Evolutionary conservation across 208 protist genomes (phyloP).

Genomic region (Acanthamoeba lenticulata): DNA sequence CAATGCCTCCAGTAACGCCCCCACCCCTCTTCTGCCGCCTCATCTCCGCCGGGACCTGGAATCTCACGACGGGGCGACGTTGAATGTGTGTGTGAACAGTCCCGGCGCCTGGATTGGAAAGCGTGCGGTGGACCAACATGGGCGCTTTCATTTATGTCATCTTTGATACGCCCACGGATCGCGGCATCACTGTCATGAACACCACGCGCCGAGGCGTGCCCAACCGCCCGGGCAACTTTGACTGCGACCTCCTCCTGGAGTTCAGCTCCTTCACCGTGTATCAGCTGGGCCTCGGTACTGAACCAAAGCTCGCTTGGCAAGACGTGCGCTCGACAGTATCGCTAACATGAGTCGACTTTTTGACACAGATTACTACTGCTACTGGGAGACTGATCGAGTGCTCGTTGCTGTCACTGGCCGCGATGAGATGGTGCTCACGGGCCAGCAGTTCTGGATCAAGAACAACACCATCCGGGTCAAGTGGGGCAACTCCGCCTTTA

Average conservation of each 20-base stretch:
- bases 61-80: background rate
- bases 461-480: slow-evolving; percentile 22
- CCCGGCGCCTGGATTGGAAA: background rate
- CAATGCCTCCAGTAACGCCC: background rate
- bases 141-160: slow-evolving; percentile 3
- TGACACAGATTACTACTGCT: slow-evolving; percentile 68
- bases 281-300: slow-evolving; percentile 29
- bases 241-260: slow-evolving; percentile 25
- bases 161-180: slow-evolving; percentile 50
- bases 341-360: no score
- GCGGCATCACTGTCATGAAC: background rate
- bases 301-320: no score
- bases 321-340: no score
- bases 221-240: background rate
- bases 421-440: slow-evolving; percentile 33
- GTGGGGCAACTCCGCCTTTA: background rate
- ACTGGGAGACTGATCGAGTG: slow-evolving; percentile 65
- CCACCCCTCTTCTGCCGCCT: background rate
- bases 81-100: background rate
- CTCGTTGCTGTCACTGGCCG: slow-evolving; percentile 53
- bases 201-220: background rate
- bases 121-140: slow-evolving; percentile 13
- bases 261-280: slow-evolving; percentile 34
- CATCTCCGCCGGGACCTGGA: background rate
- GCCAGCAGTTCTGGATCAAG: background rate